A percentile compares a stretch with the other conserved stretches of the same genome.
These are phyloP conservation scores for Polyporus arcularius DNA, from an alignment of 768 basidiomycete genomes.

Conservation along the genomic window DNA sequence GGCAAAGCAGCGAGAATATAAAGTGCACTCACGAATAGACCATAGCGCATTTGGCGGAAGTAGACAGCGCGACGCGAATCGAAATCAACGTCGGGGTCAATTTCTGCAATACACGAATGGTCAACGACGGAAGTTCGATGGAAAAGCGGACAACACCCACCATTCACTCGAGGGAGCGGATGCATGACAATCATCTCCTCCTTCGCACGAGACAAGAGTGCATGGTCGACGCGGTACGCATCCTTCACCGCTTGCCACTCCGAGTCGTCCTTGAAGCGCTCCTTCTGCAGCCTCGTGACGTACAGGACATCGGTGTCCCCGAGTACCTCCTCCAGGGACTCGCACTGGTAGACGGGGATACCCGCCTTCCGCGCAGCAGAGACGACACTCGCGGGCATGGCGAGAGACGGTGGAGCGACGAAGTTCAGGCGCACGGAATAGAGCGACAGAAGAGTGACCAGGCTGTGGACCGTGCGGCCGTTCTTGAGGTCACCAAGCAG, in stretches of 20 bases:
- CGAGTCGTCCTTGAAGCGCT: conserved; percentile 77
- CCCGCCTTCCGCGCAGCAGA: conserved; percentile 83
- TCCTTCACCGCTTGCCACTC: conserved; percentile 94
- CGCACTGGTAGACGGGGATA: conserved; percentile 74
- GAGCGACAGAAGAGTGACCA: conserved; percentile 88
- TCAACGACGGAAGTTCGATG: no score
- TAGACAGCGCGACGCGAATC: conserved; percentile 92
- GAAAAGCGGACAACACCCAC: no score
- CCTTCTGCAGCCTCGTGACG: conserved; percentile 94
- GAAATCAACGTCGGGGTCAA: conserved; percentile 97
- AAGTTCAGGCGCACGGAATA: conserved; percentile 96
- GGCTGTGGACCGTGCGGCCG: conserved; percentile 94
- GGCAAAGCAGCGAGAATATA: background rate
- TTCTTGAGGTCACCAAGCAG: conserved; percentile 96
- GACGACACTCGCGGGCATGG: conserved; percentile 89
- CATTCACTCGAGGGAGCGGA: conserved; percentile 92
- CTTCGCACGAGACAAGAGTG: conserved; percentile 89
- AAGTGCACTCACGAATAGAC: conserved; percentile 83
- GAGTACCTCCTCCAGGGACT: conserved; percentile 89
- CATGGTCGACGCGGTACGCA: conserved; percentile 91
- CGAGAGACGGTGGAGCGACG: conserved; percentile 81
- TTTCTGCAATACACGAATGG: no score
- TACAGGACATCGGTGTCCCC: conserved; percentile 95
- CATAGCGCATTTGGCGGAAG: conserved; percentile 98
- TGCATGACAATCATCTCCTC: conserved; percentile 99